A percentile compares a stretch with the other conserved stretches of the same genome.
Conservation (phyloP, 352 stramenopile species). For the Plasmopara halstedii region DNA sequence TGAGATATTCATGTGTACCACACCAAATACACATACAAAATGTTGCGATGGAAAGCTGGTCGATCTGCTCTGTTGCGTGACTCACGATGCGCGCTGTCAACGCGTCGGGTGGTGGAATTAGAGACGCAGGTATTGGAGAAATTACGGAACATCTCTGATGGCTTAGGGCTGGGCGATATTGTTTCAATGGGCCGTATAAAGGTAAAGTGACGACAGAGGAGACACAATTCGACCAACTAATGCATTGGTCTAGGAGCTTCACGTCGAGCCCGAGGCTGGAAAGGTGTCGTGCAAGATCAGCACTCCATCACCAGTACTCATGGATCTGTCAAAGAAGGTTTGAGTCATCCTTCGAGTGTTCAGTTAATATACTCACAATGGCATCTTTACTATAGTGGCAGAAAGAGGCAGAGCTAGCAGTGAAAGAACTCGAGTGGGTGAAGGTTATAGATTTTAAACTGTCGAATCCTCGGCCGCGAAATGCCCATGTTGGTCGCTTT, state of each 20-base stretch:
- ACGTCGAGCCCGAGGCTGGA: slow-evolving; percentile 31
- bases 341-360: background rate
- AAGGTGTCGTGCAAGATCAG: slow-evolving; percentile 72
- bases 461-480: slow-evolving; percentile 49
- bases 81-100: slow-evolving; percentile 42
- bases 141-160: slow-evolving; percentile 59
- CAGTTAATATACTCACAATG: no score
- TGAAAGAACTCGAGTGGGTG: slow-evolving; percentile 71
- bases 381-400: no score
- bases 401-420: slow-evolving; percentile 32
- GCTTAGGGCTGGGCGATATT: slow-evolving; percentile 66
- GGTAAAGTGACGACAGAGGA: slow-evolving; percentile 18
- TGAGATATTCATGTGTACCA: background rate
- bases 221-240: background rate
- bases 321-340: slow-evolving; percentile 61
- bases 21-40: slow-evolving; percentile 2
- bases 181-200: slow-evolving; percentile 74
- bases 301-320: slow-evolving; percentile 55
- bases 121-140: slow-evolving; percentile 74
- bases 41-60: slow-evolving; percentile 16
- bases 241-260: slow-evolving; percentile 38
- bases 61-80: slow-evolving; percentile 9
- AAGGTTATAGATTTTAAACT: slow-evolving; percentile 58
- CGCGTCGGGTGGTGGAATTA: slow-evolving; percentile 52
- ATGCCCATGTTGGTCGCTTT: slow-evolving; percentile 58